Conservation (phyloP, 164 flowering plant genomes). For the Piper longum region DNA sequence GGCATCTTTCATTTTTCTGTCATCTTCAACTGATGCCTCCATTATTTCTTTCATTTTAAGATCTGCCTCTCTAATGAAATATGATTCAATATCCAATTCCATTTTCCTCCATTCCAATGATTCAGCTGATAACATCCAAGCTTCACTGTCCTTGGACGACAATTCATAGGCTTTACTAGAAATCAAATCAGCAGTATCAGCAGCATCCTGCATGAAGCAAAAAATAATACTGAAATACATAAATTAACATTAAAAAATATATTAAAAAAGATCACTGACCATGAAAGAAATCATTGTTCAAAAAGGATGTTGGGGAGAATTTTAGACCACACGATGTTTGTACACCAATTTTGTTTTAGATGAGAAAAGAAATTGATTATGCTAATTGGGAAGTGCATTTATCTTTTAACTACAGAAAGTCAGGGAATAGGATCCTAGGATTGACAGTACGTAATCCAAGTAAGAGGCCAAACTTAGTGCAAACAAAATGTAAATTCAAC, state of each 20-base stretch:
- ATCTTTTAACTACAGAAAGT: no score
- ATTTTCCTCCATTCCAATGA: conserved; percentile 39
- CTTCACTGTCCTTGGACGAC: conserved; percentile 36
- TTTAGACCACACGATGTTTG: no score
- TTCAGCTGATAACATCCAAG: conserved; percentile 49
- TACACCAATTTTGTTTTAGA: no score
- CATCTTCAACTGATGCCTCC: conserved; percentile 28
- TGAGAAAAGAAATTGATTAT: no score
- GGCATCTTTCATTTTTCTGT: conserved; percentile 35
- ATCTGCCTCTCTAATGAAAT: conserved; percentile 38
- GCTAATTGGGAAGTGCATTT: no score
- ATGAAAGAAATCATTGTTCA: no score
- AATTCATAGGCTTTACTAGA: conserved; percentile 24
- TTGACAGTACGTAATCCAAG: no score
- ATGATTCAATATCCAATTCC: conserved; percentile 50
- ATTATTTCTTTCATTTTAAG: conserved; percentile 25
- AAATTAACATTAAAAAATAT: not conserved
- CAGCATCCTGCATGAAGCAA: conserved; percentile 33
- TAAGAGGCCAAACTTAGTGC: no score
- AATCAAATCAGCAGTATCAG: conserved; percentile 26
- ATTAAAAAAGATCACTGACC: not conserved
- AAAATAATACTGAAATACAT: not conserved
- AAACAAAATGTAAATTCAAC: no score
- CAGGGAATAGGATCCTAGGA: no score
- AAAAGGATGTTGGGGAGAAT: no score